phyloP scores from a whole-genome alignment of 2,329 filamentous ascomycete species.

The Clonostachys solani region DNA sequence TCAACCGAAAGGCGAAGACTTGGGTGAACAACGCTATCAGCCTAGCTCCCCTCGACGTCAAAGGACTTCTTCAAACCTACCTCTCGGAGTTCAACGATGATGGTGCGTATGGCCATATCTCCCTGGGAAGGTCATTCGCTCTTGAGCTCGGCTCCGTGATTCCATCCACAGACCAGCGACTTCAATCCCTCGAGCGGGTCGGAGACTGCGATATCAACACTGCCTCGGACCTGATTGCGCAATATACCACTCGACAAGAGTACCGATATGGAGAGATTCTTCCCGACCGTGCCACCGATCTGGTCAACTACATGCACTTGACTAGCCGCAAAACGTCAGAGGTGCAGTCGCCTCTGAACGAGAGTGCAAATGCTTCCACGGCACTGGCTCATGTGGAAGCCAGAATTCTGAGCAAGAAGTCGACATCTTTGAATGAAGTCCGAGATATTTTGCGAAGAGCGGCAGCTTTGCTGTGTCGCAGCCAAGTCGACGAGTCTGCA shows the following conservation, averaged over 20 bases:
- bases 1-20: conserved; percentile 70
- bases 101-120: conserved; percentile 84
- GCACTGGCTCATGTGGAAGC: conserved; percentile 71
- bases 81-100: conserved; percentile 93
- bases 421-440: conserved; percentile 69
- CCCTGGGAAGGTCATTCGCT: conserved; percentile 89
- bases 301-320: conserved; percentile 56
- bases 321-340: conserved; percentile 45
- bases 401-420: conserved; percentile 63
- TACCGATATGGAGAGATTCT: conserved; percentile 83
- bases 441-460: conserved; percentile 80
- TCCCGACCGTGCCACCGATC: conserved; percentile 63
- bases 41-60: conserved; percentile 86
- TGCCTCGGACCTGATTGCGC: conserved; percentile 91
- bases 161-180: conserved; percentile 78
- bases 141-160: conserved; percentile 87
- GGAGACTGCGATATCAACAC: conserved; percentile 78
- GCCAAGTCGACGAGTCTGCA: conserved; percentile 68
- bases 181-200: conserved; percentile 75
- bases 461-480: conserved; percentile 80
- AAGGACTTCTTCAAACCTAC: conserved; percentile 93
- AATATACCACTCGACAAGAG: conserved; percentile 95
- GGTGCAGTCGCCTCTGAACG: conserved; percentile 43
- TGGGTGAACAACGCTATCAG: conserved; percentile 83
- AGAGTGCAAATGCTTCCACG: conserved; percentile 55